phyloP scores from a whole-genome alignment of 176 grass and related monocot species.

The Tuctoria greenei region DNA sequence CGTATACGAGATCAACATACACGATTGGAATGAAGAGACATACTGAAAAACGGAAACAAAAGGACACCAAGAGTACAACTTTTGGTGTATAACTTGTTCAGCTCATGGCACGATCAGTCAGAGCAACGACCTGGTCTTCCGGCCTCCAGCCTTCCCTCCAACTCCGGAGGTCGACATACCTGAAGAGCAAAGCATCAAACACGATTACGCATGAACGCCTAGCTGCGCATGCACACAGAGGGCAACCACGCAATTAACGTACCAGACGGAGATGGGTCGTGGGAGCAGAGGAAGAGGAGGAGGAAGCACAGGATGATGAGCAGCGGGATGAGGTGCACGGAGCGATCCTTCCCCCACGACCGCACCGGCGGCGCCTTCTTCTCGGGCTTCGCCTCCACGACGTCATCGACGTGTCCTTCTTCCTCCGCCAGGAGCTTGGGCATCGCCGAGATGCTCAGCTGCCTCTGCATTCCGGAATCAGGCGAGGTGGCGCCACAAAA shows the following conservation, averaged over 20 bases:
- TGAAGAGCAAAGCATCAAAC: constrained; percentile 7
- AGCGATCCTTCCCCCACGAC: constrained; percentile 7
- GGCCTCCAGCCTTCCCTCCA: constrained; percentile 4
- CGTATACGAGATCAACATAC: constrained; percentile 2
- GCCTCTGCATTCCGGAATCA: constrained; percentile 42
- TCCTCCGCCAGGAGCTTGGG: constrained; percentile 29
- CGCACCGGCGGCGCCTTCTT: constrained; percentile 34
- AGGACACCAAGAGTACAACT: background rate
- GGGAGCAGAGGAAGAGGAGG: constrained; percentile 51
- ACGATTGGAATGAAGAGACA: background rate
- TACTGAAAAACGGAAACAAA: background rate
- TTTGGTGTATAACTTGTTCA: background rate
- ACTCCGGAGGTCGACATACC: constrained; percentile 38
- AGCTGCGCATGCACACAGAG: background rate
- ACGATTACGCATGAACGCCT: background rate
- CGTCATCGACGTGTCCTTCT: background rate
- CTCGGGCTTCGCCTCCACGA: constrained; percentile 49
- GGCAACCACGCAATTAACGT: background rate
- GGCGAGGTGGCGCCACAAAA: background rate
- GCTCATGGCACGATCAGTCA: constrained; percentile 17
- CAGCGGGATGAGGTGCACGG: constrained; percentile 47
- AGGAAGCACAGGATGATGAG: constrained; percentile 41
- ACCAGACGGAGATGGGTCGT: constrained; percentile 31
- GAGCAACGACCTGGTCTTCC: constrained; percentile 35
- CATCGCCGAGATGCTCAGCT: constrained; percentile 44